Percentiles rank a stretch among this genome's conserved stretches.
Evolutionary conservation across 202 grass and related monocot genomes (phyloP).

Genomic region (Carex arenaria): DNA sequence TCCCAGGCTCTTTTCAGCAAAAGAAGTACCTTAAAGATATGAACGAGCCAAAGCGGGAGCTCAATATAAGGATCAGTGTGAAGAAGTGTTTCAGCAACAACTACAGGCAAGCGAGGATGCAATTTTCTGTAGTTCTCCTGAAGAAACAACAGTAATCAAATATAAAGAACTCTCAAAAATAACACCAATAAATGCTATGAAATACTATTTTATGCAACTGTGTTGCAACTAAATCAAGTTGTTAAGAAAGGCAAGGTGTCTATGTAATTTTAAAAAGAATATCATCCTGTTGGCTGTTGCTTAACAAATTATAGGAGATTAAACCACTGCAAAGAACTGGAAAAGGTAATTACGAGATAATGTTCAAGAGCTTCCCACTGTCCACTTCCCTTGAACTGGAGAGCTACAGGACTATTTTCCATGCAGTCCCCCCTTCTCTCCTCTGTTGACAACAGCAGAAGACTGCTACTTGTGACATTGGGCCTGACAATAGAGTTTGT

Average conservation of each 20-base stretch:
- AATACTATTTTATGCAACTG: background rate
- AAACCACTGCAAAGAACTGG: background rate
- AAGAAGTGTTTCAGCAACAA: constrained; percentile 90
- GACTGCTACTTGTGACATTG: constrained; percentile 25
- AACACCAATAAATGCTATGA: background rate
- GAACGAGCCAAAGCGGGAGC: constrained; percentile 95
- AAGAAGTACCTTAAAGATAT: constrained; percentile 88
- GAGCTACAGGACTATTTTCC: constrained; percentile 33
- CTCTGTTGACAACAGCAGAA: constrained; percentile 53
- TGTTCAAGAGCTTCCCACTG: constrained; percentile 86
- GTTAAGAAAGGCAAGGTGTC: background rate
- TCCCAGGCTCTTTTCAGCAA: background rate
- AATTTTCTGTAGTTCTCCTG: constrained; percentile 87
- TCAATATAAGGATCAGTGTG: constrained; percentile 86
- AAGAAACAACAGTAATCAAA: constrained; percentile 19
- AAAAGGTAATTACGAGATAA: constrained; percentile 59
- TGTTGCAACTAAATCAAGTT: background rate
- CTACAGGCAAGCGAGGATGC: constrained; percentile 64
- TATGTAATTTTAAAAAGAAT: background rate
- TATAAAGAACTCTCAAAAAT: background rate
- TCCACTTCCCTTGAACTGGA: constrained; percentile 60
- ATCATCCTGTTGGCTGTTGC: background rate
- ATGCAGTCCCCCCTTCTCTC: constrained; percentile 37
- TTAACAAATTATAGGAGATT: background rate
- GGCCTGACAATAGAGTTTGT: constrained; percentile 24